Base-by-base conservation (phyloP, 2,329 filamentous ascomycete genomes). In the Scleromitrula shiraiana region DNA sequence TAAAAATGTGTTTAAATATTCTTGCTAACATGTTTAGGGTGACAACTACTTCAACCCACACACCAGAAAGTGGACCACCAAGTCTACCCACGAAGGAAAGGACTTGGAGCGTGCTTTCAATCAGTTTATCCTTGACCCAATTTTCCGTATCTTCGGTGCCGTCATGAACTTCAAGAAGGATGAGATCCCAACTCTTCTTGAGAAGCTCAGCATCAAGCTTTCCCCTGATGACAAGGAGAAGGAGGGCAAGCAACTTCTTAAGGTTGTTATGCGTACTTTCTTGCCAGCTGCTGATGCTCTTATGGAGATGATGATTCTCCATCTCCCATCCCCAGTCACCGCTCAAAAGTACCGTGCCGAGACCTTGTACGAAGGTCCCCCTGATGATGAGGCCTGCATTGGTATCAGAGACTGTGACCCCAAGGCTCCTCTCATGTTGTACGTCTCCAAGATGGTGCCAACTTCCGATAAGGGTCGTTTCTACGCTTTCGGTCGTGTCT, bases 401-500 rank as follows among this genome's bases (percentile, higher is more conserved):
- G 89, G 83, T 81, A 96, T 98, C 81, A 90, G 90, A 65, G 89
- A 97, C 80, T 97, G 93, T 72, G 88, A 98, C 72, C 80, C 91
- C 73, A 95, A 95, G 79, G 93, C 81, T 71, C 88, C 91, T 66
- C 93, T 98, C 74, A 98, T 98, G 93, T 80, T 97, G 63, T 98
- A 98, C 86, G 90, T 98, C 72, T 98, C 93, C 73, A 98, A 98
- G 88, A 98, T 98, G 93, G 93, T 98, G 68, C 93, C 93, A 66
- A 98, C 93, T 63, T 94, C 89, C 65, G 93, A 98, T 70, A 97
- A 96, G 85, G 93, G 93, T 74, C 91, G 93, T 76, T 98, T 98
- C 88, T 98, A 96, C 78, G 93, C 93, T 71, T 98, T 98, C 77
- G 93, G 93, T 76, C 93, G 93, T 95, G 93, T 98, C 76, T 98